Base-by-base conservation (phyloP, 495 filamentous ascomycete genomes). In the Tuber indicum region DNA sequence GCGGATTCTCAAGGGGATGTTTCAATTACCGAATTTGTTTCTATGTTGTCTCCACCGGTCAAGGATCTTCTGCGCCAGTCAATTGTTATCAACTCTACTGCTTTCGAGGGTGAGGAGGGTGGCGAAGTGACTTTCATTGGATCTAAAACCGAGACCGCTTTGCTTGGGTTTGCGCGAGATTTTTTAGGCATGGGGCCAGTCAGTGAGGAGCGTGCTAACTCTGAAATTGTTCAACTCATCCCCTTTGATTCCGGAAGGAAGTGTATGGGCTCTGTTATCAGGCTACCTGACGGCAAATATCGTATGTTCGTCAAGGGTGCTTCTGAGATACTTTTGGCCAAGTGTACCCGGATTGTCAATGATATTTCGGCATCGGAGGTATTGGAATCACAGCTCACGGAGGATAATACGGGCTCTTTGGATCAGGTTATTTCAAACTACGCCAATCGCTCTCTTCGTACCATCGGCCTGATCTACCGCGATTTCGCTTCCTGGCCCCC, bases 221-320 rank as follows among this genome's bases (percentile, higher is more conserved):
- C 87, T 26, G 85, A 87, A 52, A 85, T 91, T 71, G 86, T 89
- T 14, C 93, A 97, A 82, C 87, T 95, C 79, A 89, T 93, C 74
- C 93, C 93, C 10, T 97, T 97, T 83, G 93, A 97, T 83, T 96
- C 93, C 10, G 88, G 87, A 32, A 89, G 93, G 75, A 97, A 96
- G 84, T 96, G 93, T 83, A 97, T 97, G 93, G 93, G 93, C 7
- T 87, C 90, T 26, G 91, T 94, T n/a, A 83, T 91, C 21, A 89
- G 90, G 80, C 84, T 92, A 39, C 84, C 87, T 19, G 89, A 91
- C 75, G 91, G 90, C 70, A 88, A 86, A 76, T 92, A 89, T 79
- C 88, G 93, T 26, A 89, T 97, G 82, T 88, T 91, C 76, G 89
- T 97, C 82, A 97, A 97, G 84, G 93, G 93, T 62, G 93, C 93